Base-by-base conservation (phyloP, 441 rosid genomes). In the Melastoma candidum region DNA sequence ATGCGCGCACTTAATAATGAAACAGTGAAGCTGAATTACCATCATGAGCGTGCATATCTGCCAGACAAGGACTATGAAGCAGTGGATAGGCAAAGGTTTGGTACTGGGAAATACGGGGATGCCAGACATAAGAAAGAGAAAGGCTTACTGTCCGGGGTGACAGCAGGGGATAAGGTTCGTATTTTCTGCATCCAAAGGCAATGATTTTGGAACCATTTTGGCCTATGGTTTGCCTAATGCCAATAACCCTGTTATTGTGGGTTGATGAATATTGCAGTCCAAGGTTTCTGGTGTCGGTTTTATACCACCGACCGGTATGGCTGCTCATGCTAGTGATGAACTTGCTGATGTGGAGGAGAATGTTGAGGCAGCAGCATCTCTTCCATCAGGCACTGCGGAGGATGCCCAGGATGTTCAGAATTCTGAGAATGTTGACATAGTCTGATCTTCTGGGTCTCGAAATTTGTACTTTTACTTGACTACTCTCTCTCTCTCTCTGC, bases 241-340 rank as follows among this genome's bases (percentile, higher is more conserved):
- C 36, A 29, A 29, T 29, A 29, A 29, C 22, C 36, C 36, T 29
- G 36, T 29, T 32, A 36, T 47, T 46, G 47, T 47, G 26, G n/a
- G 44, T 43, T 17, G 22, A 17, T 17, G 22, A 17, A 29, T 29
- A 29, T 29, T 69, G 74, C 76, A 70, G 76, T 57, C 53, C 43
- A 71, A 69, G 68, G 71, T 66, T 52, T 66, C 46, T 11, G 67
- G 60, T 2, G 47, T 60, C 2, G 81, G 61, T 48, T 32, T 50
- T 72, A 54, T 76, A 53, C 83, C 92, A 32, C 73, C 86, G 29
- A 78, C 83, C 10, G 70, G 87, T 74, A 81, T 88, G 80, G 89
- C 88, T 68, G 88, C 87, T 57, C 78, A 69, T 14, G 84, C 70
- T 22, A 60, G 53, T 56, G 84, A 80, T 26, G 81, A 77, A 22